Evolutionary conservation across 805 yeast genomes (phyloP), one percentile per base, ranked within the genome.

Genomic region (Wickerhamiella occidentalis): DNA sequence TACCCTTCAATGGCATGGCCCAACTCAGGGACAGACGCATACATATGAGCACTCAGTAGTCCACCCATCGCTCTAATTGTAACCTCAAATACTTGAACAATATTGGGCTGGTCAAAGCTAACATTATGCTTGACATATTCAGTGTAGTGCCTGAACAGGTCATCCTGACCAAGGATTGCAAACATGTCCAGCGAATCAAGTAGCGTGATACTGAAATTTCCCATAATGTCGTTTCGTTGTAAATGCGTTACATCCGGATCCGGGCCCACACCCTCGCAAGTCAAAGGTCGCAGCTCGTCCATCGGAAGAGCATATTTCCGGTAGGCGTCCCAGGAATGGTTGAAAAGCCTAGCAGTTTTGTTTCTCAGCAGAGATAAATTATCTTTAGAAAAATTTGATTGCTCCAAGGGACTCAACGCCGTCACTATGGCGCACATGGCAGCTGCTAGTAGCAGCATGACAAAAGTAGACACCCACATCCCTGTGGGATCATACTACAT

Each of bases 21-120:
- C 43, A 64, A 64, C 2, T 68, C 59, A 0, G 67, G 68, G 52
- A 75, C 77, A 0, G 74, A 65, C 0, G 85, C 84, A 58, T 76
- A 82, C 40, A 85, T 66, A 65, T 88, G 96, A 0, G 85, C 77
- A 1, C 90, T 79, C 19, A 88, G 60, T 26, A 88, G 68, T 0
- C 95, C 86, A 0, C 97, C 97, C 22, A 88, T 60, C 1, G 85
- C 76, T 36, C 97, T 66, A 15, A 90, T 88, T 4, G 86, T 77
- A 2, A 84, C 74, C 63, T 88, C 97, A 63, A 88, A 88, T 1
- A 88, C 94, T 60, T 88, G 96, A 0, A 88, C 81, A 1, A 80
- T 77, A 8, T 86, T 73, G 52, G 85, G 78, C 36, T 77, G 71
- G 36, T 77, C 72, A 59, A 85, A 85, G 44, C 68, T 59, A 8